Percentiles rank a stretch among this genome's conserved stretches.
Evolutionary conservation across 495 filamentous ascomycete genomes (phyloP).

Genomic region (Penicillium subrubescens): DNA sequence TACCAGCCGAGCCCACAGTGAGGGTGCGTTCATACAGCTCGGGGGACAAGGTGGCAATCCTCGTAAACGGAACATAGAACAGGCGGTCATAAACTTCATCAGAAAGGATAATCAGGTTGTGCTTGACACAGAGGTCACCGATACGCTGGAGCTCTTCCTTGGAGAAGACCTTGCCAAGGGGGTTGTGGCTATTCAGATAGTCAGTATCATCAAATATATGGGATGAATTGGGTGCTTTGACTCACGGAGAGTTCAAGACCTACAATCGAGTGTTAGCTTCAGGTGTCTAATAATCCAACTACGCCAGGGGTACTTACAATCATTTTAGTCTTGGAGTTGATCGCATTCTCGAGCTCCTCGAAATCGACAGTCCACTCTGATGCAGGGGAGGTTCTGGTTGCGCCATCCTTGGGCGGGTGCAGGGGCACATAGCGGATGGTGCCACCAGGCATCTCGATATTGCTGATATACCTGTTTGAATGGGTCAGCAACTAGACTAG

Average conservation of each 20-base stretch:
- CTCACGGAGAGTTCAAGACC: constrained; percentile 51
- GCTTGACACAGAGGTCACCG: constrained; percentile 85
- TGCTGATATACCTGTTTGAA: constrained; percentile 75
- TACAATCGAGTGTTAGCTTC: constrained; percentile 20
- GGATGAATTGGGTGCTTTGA: not conserved
- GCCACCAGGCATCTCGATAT: constrained; percentile 97
- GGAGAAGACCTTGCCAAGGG: constrained; percentile 93
- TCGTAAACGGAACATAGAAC: constrained; percentile 91
- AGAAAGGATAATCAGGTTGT: constrained; percentile 92
- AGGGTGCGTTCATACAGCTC: constrained; percentile 85
- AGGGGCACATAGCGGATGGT: constrained; percentile 92
- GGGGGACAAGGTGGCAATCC: constrained; percentile 84
- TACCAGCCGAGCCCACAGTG: constrained; percentile 92
- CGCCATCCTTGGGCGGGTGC: constrained; percentile 85
- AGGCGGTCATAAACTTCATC: constrained; percentile 97
- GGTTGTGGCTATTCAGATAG: constrained; percentile 70
- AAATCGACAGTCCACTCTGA: constrained; percentile 89
- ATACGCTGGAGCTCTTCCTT: constrained; percentile 80
- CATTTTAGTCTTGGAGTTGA: constrained; percentile 90
- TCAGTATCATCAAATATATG: constrained; percentile 1
- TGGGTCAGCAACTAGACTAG: constrained; percentile 4
- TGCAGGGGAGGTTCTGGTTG: constrained; percentile 74
- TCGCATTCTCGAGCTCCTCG: constrained; percentile 76
- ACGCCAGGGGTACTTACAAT: constrained; percentile 60
- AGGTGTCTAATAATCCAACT: too few species aligned